Base-by-base conservation (phyloP, 345 rosid genomes). In the Anacardium occidentale region DNA sequence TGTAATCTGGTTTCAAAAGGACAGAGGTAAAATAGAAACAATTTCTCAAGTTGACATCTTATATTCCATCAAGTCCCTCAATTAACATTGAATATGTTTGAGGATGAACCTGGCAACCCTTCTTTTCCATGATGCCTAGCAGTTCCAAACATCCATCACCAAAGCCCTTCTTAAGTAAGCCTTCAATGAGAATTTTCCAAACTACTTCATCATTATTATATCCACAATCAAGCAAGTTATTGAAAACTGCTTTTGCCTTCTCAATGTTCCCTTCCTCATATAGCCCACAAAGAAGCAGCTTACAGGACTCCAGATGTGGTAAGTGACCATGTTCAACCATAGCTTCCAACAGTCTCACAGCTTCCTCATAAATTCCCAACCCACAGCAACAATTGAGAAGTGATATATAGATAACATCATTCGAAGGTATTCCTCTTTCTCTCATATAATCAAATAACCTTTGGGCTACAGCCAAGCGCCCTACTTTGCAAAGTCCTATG, bases 101-200 rank as follows among this genome's bases (percentile, higher is more conserved):
- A 60, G 94, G 84, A 80, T 89, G 87, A 67, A 88, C 74, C 70
- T 70, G 77, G 82, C 88, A 87, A 37, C 88, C 89, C 57, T 56
- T 85, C 69, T 78, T 77, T 81, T 91, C 94, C 96, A 90, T 91
- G 69, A 87, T 74, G 44, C 67, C 63, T 47, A 90, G 78, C 75
- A 91, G 82, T 76, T 91, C 94, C 70, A 83, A 82, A 77, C 89
- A 90, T 62, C 81, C 76, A 71, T 84, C 87, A 34, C 68, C 74
- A 75, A 76, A 79, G 58, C 92, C 94, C 54, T 78, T 78, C 79
- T 85, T 87, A 50, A 89, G 90, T 3, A 91, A 80, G 50, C 98
- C 98, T 70, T 93, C 97, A 56, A 91, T 67, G 70, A 93, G 82
- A 63, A 93, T 83, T 68, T 87, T 88, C 98, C 97, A 93, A 75